Evolutionary conservation across 1,139 yeast genomes (phyloP).

Genomic region (Barnettozyma hawaiiensis): DNA sequence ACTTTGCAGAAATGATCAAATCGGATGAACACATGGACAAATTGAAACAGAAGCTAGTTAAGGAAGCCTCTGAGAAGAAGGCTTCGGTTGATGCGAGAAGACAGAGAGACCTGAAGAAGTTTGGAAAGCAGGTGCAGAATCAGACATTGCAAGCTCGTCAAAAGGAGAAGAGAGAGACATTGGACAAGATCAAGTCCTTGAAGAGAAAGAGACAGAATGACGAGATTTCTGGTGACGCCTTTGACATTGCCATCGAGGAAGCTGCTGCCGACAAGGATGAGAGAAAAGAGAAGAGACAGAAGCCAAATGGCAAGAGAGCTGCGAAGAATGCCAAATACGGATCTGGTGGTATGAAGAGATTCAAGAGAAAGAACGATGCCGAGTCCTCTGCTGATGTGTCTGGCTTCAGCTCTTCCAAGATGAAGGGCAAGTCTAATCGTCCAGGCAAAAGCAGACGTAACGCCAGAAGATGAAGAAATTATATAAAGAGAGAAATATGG

Average conservation of each 20-base stretch:
- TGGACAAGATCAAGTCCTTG: conserved; percentile 83
- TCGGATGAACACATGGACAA: conserved; percentile 98
- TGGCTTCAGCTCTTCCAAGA: conserved; percentile 53
- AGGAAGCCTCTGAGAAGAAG: conserved; percentile 85
- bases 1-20: conserved; percentile 98
- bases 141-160: conserved; percentile 93
- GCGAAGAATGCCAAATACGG: conserved; percentile 71
- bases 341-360: conserved; percentile 73
- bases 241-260: conserved; percentile 84
- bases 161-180: conserved; percentile 85
- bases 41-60: conserved; percentile 72
- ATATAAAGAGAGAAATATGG: too few relatives aligned
- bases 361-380: conserved; percentile 68
- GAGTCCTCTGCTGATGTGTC: conserved; percentile 66
- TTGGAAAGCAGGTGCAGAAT: conserved; percentile 95
- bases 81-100: conserved; percentile 92
- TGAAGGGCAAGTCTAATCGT: conserved; percentile 45
- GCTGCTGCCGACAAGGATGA: conserved; percentile 38
- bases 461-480: conserved; percentile 13
- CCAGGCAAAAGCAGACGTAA: conserved; percentile 65
- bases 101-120: conserved; percentile 92
- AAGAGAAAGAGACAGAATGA: conserved; percentile 81
- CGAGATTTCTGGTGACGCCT: conserved; percentile 54
- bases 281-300: conserved; percentile 35
- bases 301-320: conserved; percentile 56